Conservation (phyloP, 2,329 filamentous ascomycete species). For the Clarireedia hainanense region DNA sequence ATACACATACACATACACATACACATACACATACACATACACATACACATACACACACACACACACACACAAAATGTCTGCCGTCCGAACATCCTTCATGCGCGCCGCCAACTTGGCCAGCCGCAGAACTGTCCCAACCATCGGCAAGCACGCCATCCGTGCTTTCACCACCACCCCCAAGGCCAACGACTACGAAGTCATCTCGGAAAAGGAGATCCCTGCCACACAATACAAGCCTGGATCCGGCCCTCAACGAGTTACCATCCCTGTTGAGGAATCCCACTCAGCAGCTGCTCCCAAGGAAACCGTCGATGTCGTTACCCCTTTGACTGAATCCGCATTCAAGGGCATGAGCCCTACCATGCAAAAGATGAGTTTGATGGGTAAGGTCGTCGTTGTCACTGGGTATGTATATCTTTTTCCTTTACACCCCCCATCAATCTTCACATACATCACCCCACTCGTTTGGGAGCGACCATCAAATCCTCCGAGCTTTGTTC, state of each 20-base stretch:
- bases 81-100: background rate
- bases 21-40: no score
- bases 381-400: conserved; percentile 63
- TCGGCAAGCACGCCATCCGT: conserved; percentile 16
- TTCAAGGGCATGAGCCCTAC: conserved; percentile 53
- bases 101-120: conserved; percentile 5
- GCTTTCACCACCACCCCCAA: conserved; percentile 18
- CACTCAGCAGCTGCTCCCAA: conserved; percentile 4
- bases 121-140: background rate
- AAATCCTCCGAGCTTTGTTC: background rate
- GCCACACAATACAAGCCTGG: conserved; percentile 5
- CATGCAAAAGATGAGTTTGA: conserved; percentile 60
- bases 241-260: conserved; percentile 15
- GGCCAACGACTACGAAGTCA: conserved; percentile 20
- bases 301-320: conserved; percentile 16
- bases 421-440: no score
- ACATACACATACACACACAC: no score
- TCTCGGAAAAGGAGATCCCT: conserved; percentile 26
- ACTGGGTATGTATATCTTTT: conserved; percentile 48
- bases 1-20: no score
- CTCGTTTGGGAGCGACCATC: background rate
- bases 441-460: no score
- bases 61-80: conserved; percentile 3
- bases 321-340: conserved; percentile 44
- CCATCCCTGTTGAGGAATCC: conserved; percentile 22